phyloP scores from a whole-genome alignment of 2,329 filamentous ascomycete species.

The Ploettnerulaceae sp. region DNA sequence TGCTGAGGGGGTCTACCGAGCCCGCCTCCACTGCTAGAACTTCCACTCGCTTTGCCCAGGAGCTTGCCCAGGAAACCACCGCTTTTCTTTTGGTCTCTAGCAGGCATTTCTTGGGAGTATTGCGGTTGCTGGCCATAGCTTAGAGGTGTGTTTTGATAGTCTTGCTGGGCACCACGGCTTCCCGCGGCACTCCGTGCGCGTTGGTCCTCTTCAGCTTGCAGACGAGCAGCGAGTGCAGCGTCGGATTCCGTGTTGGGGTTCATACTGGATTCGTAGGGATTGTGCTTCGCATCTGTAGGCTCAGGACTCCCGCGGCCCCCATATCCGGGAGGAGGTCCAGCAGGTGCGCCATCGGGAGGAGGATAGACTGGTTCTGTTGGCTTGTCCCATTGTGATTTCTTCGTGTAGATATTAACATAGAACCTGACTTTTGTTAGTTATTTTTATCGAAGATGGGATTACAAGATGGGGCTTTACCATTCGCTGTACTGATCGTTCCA shows the following conservation, averaged over 20 bases:
- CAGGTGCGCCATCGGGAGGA: slow-evolving; percentile 44
- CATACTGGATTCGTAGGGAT: slow-evolving; percentile 55
- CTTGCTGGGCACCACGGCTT: slow-evolving; percentile 11
- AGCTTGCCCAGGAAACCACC: slow-evolving; percentile 50
- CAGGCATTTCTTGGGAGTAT: slow-evolving; percentile 37
- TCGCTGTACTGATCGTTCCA: slow-evolving; percentile 87
- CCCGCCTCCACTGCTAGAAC: slow-evolving; percentile 15
- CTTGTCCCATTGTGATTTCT: slow-evolving; percentile 85
- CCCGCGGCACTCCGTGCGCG: slow-evolving; percentile 38
- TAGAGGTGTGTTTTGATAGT: slow-evolving; percentile 30
- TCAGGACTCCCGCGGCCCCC: slow-evolving; percentile 13
- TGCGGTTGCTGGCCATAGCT: background rate
- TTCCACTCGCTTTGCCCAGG: slow-evolving; percentile 35
- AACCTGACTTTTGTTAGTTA: slow-evolving; percentile 53
- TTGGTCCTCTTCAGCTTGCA: slow-evolving; percentile 81
- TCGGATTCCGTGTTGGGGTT: slow-evolving; percentile 51
- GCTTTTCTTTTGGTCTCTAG: slow-evolving; percentile 38
- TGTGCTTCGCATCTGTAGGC: slow-evolving; percentile 55
- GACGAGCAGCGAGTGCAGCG: slow-evolving; percentile 65
- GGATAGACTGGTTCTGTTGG: slow-evolving; percentile 65
- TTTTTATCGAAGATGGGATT: background rate
- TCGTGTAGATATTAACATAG: slow-evolving; percentile 85
- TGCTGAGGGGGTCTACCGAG: slow-evolving; percentile 24
- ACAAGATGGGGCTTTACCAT: slow-evolving; percentile 50
- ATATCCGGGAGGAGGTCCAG: slow-evolving; percentile 64